These are phyloP conservation scores for Francoa sonchifolia DNA, from an alignment of 441 rosid genomes.

Conservation along the genomic window DNA sequence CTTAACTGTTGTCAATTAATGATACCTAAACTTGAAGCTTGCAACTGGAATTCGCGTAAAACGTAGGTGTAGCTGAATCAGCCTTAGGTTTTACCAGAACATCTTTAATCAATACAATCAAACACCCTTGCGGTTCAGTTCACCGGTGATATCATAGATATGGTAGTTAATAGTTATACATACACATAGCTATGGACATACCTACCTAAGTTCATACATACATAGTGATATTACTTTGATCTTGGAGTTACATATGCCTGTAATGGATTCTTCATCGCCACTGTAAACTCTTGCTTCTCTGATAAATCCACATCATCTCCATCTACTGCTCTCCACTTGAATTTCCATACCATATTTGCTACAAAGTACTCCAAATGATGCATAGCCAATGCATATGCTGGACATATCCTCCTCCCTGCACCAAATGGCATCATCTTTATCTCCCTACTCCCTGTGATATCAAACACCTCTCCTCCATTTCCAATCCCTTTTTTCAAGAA, in stretches of 20 bases:
- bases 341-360: slow-evolving; percentile 24
- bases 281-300: slow-evolving; percentile 19
- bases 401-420: slow-evolving; percentile 45
- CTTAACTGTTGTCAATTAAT: too few relatives aligned
- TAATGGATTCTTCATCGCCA: slow-evolving; percentile 26
- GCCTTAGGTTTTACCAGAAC: too few relatives aligned
- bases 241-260: slow-evolving; percentile 15
- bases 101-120: too few relatives aligned
- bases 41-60: too few relatives aligned
- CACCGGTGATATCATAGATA: too few relatives aligned
- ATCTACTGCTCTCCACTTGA: slow-evolving; percentile 21
- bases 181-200: too few relatives aligned
- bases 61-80: too few relatives aligned
- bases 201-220: neutral
- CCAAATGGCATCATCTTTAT: slow-evolving; percentile 35
- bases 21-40: too few relatives aligned
- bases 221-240: neutral
- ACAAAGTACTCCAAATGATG: slow-evolving; percentile 38
- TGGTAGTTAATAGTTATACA: too few relatives aligned
- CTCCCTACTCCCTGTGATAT: slow-evolving; percentile 26
- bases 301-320: slow-evolving; percentile 24
- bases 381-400: slow-evolving; percentile 25
- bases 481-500: slow-evolving; percentile 21
- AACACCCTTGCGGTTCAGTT: too few relatives aligned
- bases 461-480: slow-evolving; percentile 15